A percentile compares a stretch with the other conserved stretches of the same genome.
phyloP scores from a whole-genome alignment of 1,139 yeast genomes.

The Ogataea hybrid region DNA sequence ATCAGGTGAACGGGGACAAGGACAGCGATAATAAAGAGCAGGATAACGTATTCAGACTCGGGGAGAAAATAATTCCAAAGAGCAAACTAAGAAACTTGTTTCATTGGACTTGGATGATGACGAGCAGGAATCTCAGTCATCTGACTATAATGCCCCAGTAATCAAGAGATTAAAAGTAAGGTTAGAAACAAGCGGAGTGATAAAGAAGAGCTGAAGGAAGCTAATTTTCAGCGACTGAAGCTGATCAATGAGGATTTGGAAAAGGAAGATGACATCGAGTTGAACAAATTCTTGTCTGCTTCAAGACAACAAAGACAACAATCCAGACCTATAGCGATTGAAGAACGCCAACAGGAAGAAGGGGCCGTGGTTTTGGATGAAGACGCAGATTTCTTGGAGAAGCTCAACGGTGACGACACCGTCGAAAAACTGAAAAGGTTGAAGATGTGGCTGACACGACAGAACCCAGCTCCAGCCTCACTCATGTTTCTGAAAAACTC shows the following conservation, averaged over 20 bases:
- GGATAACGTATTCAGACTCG: constrained; percentile 10
- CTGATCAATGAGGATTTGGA: constrained; percentile 37
- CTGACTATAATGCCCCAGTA: constrained; percentile 27
- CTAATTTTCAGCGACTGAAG: constrained; percentile 31
- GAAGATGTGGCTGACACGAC: not conserved
- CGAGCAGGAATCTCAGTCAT: constrained; percentile 25
- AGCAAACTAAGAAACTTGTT: constrained; percentile 10
- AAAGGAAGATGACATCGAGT: constrained; percentile 46
- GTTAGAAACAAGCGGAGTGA: constrained; percentile 9
- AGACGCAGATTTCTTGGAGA: constrained; percentile 54
- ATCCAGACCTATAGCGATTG: constrained; percentile 39
- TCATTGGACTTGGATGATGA: constrained; percentile 35
- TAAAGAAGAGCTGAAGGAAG: constrained; percentile 24
- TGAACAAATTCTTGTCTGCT: constrained; percentile 41
- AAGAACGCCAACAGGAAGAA: constrained; percentile 33
- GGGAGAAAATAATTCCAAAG: constrained; percentile 5
- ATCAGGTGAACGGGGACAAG: constrained; percentile 7
- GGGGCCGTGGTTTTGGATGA: constrained; percentile 51
- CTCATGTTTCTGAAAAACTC: constrained; percentile 8
- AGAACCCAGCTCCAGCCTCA: not conserved
- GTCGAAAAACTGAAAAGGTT: constrained; percentile 6
- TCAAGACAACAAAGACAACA: constrained; percentile 39
- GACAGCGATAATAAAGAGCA: constrained; percentile 9
- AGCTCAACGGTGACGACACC: constrained; percentile 16
- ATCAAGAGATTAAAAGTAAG: constrained; percentile 25